Conservation (phyloP, 306 rosid species). For the Cucurbita argyrosperma region DNA sequence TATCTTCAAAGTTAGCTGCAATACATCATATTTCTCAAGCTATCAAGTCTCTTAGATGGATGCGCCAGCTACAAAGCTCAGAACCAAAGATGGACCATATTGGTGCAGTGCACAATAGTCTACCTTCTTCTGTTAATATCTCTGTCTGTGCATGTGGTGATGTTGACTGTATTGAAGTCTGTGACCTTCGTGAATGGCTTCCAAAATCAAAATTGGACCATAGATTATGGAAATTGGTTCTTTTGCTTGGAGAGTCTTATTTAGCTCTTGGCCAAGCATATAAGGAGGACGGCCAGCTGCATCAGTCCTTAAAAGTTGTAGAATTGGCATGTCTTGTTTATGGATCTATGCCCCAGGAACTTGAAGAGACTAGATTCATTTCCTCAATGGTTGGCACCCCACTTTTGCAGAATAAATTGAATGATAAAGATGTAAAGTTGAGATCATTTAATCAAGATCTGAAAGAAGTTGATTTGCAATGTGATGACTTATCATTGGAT, state of each 20-base stretch:
- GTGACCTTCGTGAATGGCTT: conserved; percentile 95
- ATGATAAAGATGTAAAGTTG: conserved; percentile 23
- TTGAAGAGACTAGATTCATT: conserved; percentile 66
- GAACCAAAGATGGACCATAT: conserved; percentile 46
- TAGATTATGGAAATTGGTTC: conserved; percentile 91
- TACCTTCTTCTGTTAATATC: conserved; percentile 38
- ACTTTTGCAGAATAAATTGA: conserved; percentile 21
- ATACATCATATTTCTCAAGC: conserved; percentile 98
- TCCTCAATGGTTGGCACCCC: conserved; percentile 67
- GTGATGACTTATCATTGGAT: conserved; percentile 28
- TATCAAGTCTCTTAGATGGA: conserved; percentile 86
- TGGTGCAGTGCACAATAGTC: conserved; percentile 25
- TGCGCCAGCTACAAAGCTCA: conserved; percentile 72
- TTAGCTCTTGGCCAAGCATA: conserved; percentile 90
- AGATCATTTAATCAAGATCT: conserved; percentile 17
- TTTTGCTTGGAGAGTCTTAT: conserved; percentile 92
- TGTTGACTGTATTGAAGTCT: conserved; percentile 89
- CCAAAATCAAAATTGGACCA: conserved; percentile 79
- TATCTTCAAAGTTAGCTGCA: conserved; percentile 84
- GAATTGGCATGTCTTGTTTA: conserved; percentile 81
- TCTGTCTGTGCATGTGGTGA: conserved; percentile 96
- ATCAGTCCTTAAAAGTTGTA: conserved; percentile 76
- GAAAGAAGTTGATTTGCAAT: conserved; percentile 21
- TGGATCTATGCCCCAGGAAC: conserved; percentile 96
- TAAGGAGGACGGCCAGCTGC: conserved; percentile 64